Conservation (phyloP, 2,329 filamentous ascomycete genomes). For the Fusarium napiforme region DNA sequence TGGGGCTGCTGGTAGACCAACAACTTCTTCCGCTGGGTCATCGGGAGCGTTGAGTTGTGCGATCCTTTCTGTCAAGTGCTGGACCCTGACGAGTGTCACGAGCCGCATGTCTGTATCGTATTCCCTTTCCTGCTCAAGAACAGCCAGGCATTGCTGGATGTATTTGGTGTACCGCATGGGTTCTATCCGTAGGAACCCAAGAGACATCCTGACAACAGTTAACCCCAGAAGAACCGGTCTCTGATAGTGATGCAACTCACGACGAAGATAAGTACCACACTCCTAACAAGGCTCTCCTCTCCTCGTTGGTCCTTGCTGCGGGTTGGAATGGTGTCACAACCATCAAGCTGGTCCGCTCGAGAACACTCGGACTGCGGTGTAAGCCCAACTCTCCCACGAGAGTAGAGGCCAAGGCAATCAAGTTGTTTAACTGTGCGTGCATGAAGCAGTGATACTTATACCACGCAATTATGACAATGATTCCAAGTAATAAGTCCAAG, state of each 20-base stretch:
- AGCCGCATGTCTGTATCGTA: constrained; percentile 59
- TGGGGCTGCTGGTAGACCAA: constrained; percentile 53
- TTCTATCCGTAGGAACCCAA: constrained; percentile 58
- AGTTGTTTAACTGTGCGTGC: constrained; percentile 63
- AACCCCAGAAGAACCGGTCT: not conserved
- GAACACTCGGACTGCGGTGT: constrained; percentile 53
- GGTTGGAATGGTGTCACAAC: constrained; percentile 54
- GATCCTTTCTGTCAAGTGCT: constrained; percentile 63
- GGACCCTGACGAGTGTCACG: constrained; percentile 59
- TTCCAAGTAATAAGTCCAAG: constrained; percentile 60
- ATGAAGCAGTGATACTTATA: constrained; percentile 66
- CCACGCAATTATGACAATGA: constrained; percentile 61
- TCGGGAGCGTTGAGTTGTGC: constrained; percentile 53
- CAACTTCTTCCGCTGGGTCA: constrained; percentile 48
- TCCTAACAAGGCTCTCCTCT: constrained; percentile 62
- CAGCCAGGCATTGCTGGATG: constrained; percentile 60
- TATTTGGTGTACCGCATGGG: constrained; percentile 64
- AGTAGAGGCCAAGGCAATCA: constrained; percentile 60
- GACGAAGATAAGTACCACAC: constrained; percentile 65
- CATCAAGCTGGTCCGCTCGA: constrained; percentile 57
- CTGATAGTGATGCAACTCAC: constrained; percentile 49
- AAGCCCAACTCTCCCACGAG: constrained; percentile 61
- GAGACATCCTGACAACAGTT: constrained; percentile 50
- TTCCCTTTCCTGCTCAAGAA: constrained; percentile 57
- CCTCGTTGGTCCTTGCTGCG: constrained; percentile 59